Base-by-base conservation (phyloP, 2,329 filamentous ascomycete genomes). In the Metarhizium guizhouense region DNA sequence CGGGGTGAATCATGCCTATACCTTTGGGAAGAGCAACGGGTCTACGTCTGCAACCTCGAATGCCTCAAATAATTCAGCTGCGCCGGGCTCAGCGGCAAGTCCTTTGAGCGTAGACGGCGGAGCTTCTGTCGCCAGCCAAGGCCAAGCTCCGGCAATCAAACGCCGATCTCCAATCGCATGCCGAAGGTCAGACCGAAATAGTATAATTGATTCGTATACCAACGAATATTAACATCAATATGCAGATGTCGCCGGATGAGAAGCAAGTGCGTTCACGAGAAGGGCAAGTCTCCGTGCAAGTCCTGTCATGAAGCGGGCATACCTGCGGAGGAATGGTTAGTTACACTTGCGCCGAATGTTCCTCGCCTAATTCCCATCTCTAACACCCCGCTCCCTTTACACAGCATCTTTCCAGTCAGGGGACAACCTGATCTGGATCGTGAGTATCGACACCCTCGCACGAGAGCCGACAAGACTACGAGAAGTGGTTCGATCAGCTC, bases 371-470 rank as follows among this genome's bases (percentile, higher is more conserved):
- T 53, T 62, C 36, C 59, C 32, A 30, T 49, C 18, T 32, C 53
- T 42, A 30, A 48, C 6, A 25, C 7, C 25, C 20, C 20, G 5
- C 45, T 18, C 7, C 13, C 25, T 14, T 16, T 54, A 4, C 13
- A 50, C 54, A 82, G 80, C 63, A 63, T 75, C 43, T 83, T 82
- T 59, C 77, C 78, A 0, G 68, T 71, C 18, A 75, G 80, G 52
- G 80, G 80, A 45, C 75, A 80, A 48, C 73, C 75, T 10, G 79
- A 83, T 57, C 67, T 73, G 61, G 80, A 83, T 63, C 78, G 80
- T 40, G 74, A 76, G 13, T 82, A 79, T 58, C 78, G 80, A 48
- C 80, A 82, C 63, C 80, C 79, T 55, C 77, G 79, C 32, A 67
- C 74, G 59, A 74, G 76, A 59, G 69, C 74, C 42, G 76, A 80